Evolutionary conservation across 2,329 filamentous ascomycete species (phyloP).

Genomic region (Aspergillus niger): DNA sequence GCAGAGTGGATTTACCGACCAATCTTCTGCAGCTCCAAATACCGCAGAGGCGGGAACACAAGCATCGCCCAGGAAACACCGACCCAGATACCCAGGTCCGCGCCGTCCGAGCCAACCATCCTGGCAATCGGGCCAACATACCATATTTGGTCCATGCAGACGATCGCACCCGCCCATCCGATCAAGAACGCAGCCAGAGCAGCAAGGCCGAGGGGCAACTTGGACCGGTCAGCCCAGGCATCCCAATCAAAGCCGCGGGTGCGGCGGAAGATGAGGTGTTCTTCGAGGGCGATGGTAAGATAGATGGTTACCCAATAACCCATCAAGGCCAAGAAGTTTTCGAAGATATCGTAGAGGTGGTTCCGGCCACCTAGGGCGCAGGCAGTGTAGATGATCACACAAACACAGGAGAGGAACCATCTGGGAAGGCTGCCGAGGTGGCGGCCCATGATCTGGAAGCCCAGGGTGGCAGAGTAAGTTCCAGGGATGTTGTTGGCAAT

Average conservation of each 20-base stretch:
- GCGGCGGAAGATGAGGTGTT: conserved; percentile 44
- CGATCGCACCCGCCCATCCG: conserved; percentile 33
- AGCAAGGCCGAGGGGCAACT: conserved; percentile 41
- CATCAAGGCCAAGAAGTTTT: conserved; percentile 44
- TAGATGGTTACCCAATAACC: conserved; percentile 44
- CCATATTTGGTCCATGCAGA: conserved; percentile 36
- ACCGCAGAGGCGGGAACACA: conserved; percentile 29
- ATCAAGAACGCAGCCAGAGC: conserved; percentile 32
- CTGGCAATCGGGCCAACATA: conserved; percentile 36
- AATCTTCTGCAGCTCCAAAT: conserved; percentile 26
- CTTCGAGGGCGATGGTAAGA: conserved; percentile 39
- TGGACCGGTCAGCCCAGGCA: conserved; percentile 35
- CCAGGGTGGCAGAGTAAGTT: conserved; percentile 40
- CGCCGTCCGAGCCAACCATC: conserved; percentile 27
- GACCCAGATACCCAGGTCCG: conserved; percentile 27
- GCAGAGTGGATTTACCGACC: conserved; percentile 10
- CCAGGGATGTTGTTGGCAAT: conserved; percentile 41
- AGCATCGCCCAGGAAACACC: conserved; percentile 27
- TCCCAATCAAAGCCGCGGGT: conserved; percentile 37
- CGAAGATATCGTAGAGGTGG: conserved; percentile 40
- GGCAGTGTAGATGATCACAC: conserved; percentile 38
- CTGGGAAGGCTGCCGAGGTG: conserved; percentile 36
- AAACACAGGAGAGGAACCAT: conserved; percentile 40
- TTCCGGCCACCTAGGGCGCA: conserved; percentile 41
- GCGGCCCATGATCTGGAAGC: conserved; percentile 38